Evolutionary conservation across 1,284 basidiomycete species (phyloP).

Genomic region (Filobasidium uniguttulatum): DNA sequence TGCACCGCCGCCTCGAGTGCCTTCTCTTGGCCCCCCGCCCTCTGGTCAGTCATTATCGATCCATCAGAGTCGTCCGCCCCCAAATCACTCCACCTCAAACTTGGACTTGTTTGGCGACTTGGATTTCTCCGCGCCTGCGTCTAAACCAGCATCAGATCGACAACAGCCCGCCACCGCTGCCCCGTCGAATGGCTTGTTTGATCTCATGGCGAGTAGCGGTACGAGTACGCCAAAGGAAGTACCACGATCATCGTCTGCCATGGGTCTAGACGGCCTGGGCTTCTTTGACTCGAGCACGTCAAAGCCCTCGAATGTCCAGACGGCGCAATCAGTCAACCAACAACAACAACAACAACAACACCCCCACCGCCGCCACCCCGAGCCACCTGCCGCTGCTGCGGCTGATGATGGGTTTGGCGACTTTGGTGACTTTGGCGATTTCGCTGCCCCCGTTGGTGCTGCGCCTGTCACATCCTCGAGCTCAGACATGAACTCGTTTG

Average conservation of each 20-base stretch:
- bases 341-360: too few species aligned
- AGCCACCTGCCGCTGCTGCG: neutral
- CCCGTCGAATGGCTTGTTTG: neutral
- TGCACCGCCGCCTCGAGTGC: slow-evolving; percentile 3
- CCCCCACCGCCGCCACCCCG: neutral
- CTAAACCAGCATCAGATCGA: neutral
- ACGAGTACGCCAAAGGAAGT: neutral
- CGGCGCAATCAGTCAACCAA: neutral
- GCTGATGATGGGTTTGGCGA: slow-evolving; percentile 12
- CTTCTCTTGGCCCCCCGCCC: slow-evolving; percentile 9
- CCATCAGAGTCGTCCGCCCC: neutral
- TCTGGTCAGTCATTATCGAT: neutral
- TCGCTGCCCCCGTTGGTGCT: neutral
- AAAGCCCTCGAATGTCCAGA: neutral
- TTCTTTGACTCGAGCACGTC: neutral
- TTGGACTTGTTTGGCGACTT: slow-evolving; percentile 13
- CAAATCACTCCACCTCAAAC: slow-evolving; percentile 4
- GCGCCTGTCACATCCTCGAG: neutral
- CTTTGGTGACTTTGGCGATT: slow-evolving; percentile 12
- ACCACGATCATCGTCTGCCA: neutral
- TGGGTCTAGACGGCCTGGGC: neutral
- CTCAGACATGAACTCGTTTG: neutral
- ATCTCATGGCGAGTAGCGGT: neutral
- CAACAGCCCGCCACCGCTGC: neutral
- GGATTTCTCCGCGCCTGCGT: slow-evolving; percentile 2